Base-by-base conservation (phyloP, 768 basidiomycete species). In the Nevesoporus exiguus region DNA sequence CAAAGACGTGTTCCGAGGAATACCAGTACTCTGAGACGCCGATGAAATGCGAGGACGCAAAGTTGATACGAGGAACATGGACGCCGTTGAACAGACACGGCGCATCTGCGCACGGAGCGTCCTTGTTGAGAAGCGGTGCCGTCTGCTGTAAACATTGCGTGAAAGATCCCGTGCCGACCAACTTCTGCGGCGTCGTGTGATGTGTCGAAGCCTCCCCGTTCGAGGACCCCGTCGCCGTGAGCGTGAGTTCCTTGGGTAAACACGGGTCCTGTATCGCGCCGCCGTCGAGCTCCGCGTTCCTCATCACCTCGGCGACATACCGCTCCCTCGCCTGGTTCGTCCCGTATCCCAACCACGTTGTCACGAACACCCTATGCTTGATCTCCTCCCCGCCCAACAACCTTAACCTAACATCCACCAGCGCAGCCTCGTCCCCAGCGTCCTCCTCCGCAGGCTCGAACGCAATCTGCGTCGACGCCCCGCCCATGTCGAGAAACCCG, bases 11-110 rank as follows among this genome's bases (percentile, higher is more conserved):
- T 62, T 99, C 94, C 10, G 94, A 93, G 24, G 96, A 98, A 72
- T 98, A 98, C 96, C 96, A 99, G 69, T 98, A 99, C 70, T 99
- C 97, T 14, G 93, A 95, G 36, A 99, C 86, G 3, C 97, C 97
- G 62, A 99, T 97, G 70, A 98, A 99, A 51, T 87, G 88, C 13
- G 91, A 92, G 31, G 86, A 91, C 36, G 83, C 81, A 70, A 98
- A 99, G 73, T 98, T 92, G 65, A 98, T 98, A 1, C 85, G 82
- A 7, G 97, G 96, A 13, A 94, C 94, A 43, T 93, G 86, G 0
- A 98, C 83, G 21, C 96, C 97, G 62, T 95, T 88, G 81, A 98
- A 98, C 15, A 95, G 80, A 71, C 96, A 98, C 0, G 91, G 90
- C 0, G 80, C 71, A 62, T 92, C 87, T 2, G 84, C 80, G 73